Base-by-base conservation (phyloP, 345 rosid species). In the Eucalyptus curtisii region DNA sequence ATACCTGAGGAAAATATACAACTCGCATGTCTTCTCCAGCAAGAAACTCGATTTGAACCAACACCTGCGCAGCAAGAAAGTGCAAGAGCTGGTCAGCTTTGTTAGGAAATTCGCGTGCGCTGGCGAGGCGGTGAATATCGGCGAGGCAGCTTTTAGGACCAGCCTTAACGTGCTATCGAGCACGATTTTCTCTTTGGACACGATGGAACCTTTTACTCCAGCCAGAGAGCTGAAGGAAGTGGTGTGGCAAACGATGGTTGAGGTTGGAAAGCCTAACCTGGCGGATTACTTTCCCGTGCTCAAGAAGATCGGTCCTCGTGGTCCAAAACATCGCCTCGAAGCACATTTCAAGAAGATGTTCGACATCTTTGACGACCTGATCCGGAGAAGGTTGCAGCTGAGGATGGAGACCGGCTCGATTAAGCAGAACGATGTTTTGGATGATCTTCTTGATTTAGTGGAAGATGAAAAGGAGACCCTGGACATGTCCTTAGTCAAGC, bases 21-120 rank as follows among this genome's bases (percentile, higher is more conserved):
- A 68, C 49, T 59, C 49, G 7, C 89, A 91, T 8, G 19, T 94
- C 25, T 89, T 93, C 64, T 25, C 91, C 30, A 49, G 49, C 48
- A 92, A 91, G 45, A 86, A 88, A 79, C 92, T 92, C 24, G 94
- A 94, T 33, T 87, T 89, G 44, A 89, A 82, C 44, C 93, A 88
- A 52, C 33, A 68, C 49, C 16, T 93, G 48, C 88, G 93, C 80
- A 49, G 45, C 50, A 40, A 25, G 40, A 89, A 89, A 53, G 53
- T 92, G 8, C 48, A 86, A 24, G 86, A 92, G 76, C 90, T 91
- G n/a, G 44, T 92, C 22, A n/a, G n/a, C n/a, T 49, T 55, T 13
- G 89, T 88, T 37, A 22, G 37, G 16, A 61, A 86, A 30, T 31
- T 82, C 49, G 57, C 89, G 8, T 17, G 19, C 22, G 2, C 27